Conservation (phyloP, 2,329 filamentous ascomycete genomes). For the Cladosporium colombiae region DNA sequence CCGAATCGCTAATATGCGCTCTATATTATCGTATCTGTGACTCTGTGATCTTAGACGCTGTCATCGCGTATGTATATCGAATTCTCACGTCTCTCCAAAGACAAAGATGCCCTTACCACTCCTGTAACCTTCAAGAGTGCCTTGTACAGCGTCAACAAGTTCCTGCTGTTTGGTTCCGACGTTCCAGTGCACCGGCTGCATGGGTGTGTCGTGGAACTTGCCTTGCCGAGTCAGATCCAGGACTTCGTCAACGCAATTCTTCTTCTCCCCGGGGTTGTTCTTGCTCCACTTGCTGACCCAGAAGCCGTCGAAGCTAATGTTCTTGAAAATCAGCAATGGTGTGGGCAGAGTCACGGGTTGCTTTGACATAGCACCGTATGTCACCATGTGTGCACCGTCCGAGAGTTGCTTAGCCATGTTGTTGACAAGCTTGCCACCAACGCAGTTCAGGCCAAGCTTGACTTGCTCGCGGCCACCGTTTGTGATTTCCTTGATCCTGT, state of each 20-base stretch:
- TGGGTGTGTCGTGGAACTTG: slow-evolving; percentile 79
- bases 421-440: slow-evolving; percentile 82
- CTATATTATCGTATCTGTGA: background rate
- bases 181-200: slow-evolving; percentile 79
- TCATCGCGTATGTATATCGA: background rate
- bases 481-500: slow-evolving; percentile 65
- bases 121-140: slow-evolving; percentile 80
- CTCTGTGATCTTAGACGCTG: background rate
- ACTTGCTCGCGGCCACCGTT: slow-evolving; percentile 70
- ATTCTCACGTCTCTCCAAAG: slow-evolving; percentile 58
- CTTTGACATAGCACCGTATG: slow-evolving; percentile 93
- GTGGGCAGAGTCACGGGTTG: slow-evolving; percentile 81
- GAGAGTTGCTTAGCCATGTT: slow-evolving; percentile 72
- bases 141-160: slow-evolving; percentile 74
- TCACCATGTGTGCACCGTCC: slow-evolving; percentile 74
- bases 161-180: slow-evolving; percentile 73
- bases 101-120: slow-evolving; percentile 88
- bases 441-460: slow-evolving; percentile 84
- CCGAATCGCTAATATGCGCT: background rate
- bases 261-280: slow-evolving; percentile 70
- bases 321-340: slow-evolving; percentile 87
- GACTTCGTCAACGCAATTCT: slow-evolving; percentile 80
- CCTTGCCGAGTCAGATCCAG: slow-evolving; percentile 72
- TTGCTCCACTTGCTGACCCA: slow-evolving; percentile 93
- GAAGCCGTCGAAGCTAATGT: slow-evolving; percentile 86